Evolutionary conservation across 1,139 yeast species (phyloP).

Genomic region (Magnusiomyces tetraspermus): DNA sequence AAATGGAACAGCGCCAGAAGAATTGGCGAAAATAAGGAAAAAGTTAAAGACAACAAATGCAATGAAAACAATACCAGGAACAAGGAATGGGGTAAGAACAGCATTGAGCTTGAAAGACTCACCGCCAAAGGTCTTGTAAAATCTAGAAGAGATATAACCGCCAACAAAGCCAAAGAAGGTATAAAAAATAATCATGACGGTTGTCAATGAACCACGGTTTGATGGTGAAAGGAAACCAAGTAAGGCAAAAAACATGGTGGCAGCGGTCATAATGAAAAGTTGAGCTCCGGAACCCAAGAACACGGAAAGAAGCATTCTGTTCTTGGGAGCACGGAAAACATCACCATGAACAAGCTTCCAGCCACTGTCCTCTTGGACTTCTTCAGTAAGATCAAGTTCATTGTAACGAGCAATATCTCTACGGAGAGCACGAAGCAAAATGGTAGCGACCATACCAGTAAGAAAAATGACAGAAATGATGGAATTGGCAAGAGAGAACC

Average conservation of each 20-base stretch:
- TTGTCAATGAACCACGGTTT: slow-evolving; percentile 85
- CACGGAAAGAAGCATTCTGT: slow-evolving; percentile 63
- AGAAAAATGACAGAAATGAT: slow-evolving; percentile 69
- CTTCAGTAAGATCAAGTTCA: slow-evolving; percentile 72
- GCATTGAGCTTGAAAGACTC: slow-evolving; percentile 83
- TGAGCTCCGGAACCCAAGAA: slow-evolving; percentile 86
- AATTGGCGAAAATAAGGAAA: slow-evolving; percentile 64
- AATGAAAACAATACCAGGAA: slow-evolving; percentile 67
- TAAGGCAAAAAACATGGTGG: slow-evolving; percentile 72
- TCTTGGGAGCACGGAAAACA: slow-evolving; percentile 77
- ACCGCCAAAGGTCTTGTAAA: slow-evolving; percentile 87
- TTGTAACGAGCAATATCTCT: slow-evolving; percentile 83
- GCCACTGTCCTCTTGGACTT: slow-evolving; percentile 86
- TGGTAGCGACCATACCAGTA: slow-evolving; percentile 70
- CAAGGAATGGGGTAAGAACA: slow-evolving; percentile 69
- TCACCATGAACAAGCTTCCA: slow-evolving; percentile 97
- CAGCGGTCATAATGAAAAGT: slow-evolving; percentile 63
- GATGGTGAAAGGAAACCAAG: slow-evolving; percentile 89
- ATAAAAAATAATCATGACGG: slow-evolving; percentile 77
- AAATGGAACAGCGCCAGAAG: slow-evolving; percentile 93
- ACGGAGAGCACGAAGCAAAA: slow-evolving; percentile 68
- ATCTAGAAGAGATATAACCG: slow-evolving; percentile 74
- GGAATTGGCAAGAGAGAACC: slow-evolving; percentile 86
- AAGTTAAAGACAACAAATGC: slow-evolving; percentile 66
- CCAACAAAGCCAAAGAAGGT: slow-evolving; percentile 73